Evolutionary conservation across 208 protist genomes (phyloP).

Genomic region (Sergeia podlipaevii): DNA sequence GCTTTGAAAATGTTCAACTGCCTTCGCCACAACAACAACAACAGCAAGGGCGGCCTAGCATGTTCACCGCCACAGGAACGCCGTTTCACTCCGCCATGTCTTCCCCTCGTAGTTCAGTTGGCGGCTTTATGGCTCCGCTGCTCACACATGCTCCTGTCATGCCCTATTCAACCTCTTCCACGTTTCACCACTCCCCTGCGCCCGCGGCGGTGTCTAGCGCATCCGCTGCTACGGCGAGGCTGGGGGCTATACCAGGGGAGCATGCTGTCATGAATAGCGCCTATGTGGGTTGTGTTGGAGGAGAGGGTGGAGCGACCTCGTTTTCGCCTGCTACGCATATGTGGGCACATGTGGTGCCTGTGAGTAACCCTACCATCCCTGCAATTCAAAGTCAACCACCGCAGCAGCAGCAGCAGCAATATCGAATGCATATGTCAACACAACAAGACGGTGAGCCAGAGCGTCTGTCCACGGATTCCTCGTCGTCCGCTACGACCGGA

Average conservation of each 20-base stretch:
- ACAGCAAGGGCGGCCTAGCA: no score
- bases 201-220: background rate
- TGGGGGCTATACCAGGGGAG: background rate
- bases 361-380: no score
- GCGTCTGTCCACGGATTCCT: background rate
- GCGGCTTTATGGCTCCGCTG: no score
- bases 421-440: background rate
- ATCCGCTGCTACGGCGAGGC: background rate
- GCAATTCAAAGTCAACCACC: no score
- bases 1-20: no score
- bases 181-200: background rate
- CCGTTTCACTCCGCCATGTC: no score
- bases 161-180: background rate
- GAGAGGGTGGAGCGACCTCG: no score
- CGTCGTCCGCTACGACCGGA: constrained; percentile 3
- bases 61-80: no score
- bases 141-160: background rate
- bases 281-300: no score
- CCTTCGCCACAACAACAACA: no score
- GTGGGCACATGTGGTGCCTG: constrained; percentile 2
- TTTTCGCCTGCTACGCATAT: background rate
- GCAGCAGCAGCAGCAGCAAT: background rate
- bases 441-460: background rate
- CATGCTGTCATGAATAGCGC: background rate
- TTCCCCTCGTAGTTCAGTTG: no score